phyloP scores from a whole-genome alignment of 768 basidiomycete species.

The Phlebiopsis flavidoalba region DNA sequence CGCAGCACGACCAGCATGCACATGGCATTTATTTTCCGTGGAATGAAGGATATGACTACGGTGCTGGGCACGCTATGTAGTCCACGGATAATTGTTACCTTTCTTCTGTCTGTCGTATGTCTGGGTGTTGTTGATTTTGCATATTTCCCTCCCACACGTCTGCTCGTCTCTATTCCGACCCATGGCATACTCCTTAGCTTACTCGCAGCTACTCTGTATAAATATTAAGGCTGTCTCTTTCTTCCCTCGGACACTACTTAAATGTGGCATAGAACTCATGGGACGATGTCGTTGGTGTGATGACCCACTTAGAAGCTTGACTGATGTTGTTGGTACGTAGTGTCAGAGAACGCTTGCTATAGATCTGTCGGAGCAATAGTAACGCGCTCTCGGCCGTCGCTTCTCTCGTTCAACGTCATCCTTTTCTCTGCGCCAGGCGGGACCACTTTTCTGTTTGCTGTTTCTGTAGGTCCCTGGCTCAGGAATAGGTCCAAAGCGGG shows the following conservation, averaged over 20 bases:
- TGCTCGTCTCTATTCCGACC: background rate
- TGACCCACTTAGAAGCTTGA: background rate
- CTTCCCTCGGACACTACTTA: background rate
- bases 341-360: background rate
- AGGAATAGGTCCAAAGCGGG: conserved; percentile 22
- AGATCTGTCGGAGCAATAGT: background rate
- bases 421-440: conserved; percentile 28
- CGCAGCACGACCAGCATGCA: background rate
- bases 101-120: background rate
- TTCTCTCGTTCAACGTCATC: conserved; percentile 35
- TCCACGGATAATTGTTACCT: conserved; percentile 9
- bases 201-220: conserved; percentile 4
- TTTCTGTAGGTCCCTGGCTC: conserved; percentile 9
- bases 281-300: background rate
- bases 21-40: no score
- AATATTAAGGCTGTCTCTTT: background rate
- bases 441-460: conserved; percentile 15
- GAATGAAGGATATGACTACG: conserved; percentile 19
- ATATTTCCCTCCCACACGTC: background rate
- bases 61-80: conserved; percentile 23
- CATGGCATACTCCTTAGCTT: conserved; percentile 4
- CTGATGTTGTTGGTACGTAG: no score
- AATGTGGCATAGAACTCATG: background rate
- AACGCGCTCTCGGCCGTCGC: conserved; percentile 35
- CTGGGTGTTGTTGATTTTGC: background rate